Base-by-base conservation (phyloP, 177 flowering plant genomes). In the Vitis hybrid region DNA sequence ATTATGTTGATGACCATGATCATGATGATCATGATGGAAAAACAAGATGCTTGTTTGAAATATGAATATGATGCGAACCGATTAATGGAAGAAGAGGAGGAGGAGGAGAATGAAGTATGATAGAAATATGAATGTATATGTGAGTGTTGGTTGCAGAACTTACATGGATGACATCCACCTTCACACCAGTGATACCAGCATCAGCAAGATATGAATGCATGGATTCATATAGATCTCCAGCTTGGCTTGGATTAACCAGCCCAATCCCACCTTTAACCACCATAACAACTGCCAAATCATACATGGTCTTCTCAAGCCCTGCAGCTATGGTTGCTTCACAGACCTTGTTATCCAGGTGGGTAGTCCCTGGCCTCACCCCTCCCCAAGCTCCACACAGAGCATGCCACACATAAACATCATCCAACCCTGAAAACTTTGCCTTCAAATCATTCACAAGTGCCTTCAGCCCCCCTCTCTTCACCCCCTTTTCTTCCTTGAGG, bases 91-190 rank as follows among this genome's bases (percentile, higher is more conserved):
- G 27, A 24, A 24, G 21, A 19, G 21, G 21, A 19, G 21, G 24
- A 24, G 27, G 27, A 24, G 27, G 27, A 24, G 27, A 24, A 24
- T 2, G 27, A 24, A 24, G 27, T 24, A 19, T 9, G 60, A 57
- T 57, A 57, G 19, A 57, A 57, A 24, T 19, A 3, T 32, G 16
- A 2, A 24, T 24, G 27, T 24, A 24, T 24, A 24, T 24, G 27
- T 24, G 27, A 24, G 27, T 24, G 27, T 24, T 24, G 27, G 27
- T 24, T 24, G 27, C 27, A 24, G 27, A 24, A 30, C 72, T 70
- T 62, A 70, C 72, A 62, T 70, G 72, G 12, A 70, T 62, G 13
- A 64, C 74, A 64, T 71, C 68, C 4, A 71, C 62, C 19, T 71
- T 71, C 7, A 71, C 56, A 11, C 74, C 56, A 10, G 61, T 15